A percentile compares a stretch with the other conserved stretches of the same genome.
Evolutionary conservation across 2,329 filamentous ascomycete species (phyloP).

Genomic region (Escovopsis sp.): DNA sequence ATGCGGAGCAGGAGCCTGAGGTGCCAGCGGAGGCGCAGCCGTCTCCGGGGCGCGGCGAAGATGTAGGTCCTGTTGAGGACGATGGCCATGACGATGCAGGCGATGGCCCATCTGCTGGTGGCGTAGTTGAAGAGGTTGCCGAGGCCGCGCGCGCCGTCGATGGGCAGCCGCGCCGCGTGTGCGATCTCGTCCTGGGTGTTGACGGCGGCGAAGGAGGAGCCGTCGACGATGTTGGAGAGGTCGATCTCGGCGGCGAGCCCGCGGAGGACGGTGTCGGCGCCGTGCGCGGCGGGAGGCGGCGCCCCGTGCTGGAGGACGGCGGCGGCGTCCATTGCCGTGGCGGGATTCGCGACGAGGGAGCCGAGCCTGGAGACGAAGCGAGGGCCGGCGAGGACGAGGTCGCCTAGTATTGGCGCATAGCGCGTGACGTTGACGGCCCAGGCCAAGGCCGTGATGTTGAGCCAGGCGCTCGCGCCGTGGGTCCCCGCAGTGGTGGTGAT

Average conservation of each 20-base stretch:
- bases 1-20: slow-evolving; percentile 56
- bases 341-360: slow-evolving; percentile 36
- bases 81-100: slow-evolving; percentile 74
- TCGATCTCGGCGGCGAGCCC: slow-evolving; percentile 12
- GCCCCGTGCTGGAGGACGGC: slow-evolving; percentile 21
- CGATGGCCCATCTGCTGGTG: slow-evolving; percentile 82
- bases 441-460: slow-evolving; percentile 31
- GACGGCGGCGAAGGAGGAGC: slow-evolving; percentile 6
- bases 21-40: slow-evolving; percentile 61
- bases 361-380: slow-evolving; percentile 55
- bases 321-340: slow-evolving; percentile 45
- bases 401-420: slow-evolving; percentile 49
- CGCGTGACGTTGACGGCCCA: slow-evolving; percentile 46
- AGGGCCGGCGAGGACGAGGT: slow-evolving; percentile 54
- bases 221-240: slow-evolving; percentile 17
- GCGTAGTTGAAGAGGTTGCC: slow-evolving; percentile 82
- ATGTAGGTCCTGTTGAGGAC: slow-evolving; percentile 85
- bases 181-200: slow-evolving; percentile 7
- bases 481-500: not conserved
- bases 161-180: slow-evolving; percentile 32
- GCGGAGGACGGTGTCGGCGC: slow-evolving; percentile 10
- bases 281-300: slow-evolving; percentile 5
- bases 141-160: slow-evolving; percentile 52
- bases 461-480: slow-evolving; percentile 21
- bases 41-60: slow-evolving; percentile 76